Base-by-base conservation (phyloP, 2,329 filamentous ascomycete genomes). In the Hirsutella minnesotensis region DNA sequence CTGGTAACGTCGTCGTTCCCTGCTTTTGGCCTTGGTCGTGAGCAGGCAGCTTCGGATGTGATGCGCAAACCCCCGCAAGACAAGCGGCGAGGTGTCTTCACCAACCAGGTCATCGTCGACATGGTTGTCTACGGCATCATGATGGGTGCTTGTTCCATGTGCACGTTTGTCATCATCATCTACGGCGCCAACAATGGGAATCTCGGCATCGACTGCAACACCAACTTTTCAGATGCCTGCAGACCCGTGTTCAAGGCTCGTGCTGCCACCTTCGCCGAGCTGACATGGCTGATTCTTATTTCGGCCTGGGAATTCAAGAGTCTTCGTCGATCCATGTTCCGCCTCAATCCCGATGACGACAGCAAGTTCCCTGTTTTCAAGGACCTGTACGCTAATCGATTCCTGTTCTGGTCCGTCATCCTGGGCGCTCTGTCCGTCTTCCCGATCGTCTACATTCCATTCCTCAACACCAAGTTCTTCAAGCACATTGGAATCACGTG, bases 1-100 rank as follows among this genome's bases (percentile, higher is more conserved):
- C 90, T 94, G 83, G 75, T 92, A 43, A 95, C 88, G 0, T 90
- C 85, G 34, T 85, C 82, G 1, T 79, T 92, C 60, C 87, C 87
- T 1, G 88, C 89, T 45, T 92, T 95, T 67, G 88, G 87, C 36
- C 75, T 95, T 1, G 86, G 87, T 18, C 82, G 87, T 51, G 87
- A 94, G 61, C 66, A 72, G 37, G 85, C 86, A 0, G 77, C 81
- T 0, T 72, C 76, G 2, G 83, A 90, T 56, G 81, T 94, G 47
- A 86, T 94, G 76, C 67, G 73, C 48, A 81, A 86, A 41, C 85
- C 86, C 8, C 88, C 88, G 0, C 85, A 90, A 49, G 73, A 82
- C 61, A 72, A 72, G 59, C 64, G 60, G 50, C 67, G 72, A 22
- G 83, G 84, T 48, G 79, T 90, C 39, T 92, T 92, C 61, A 87